phyloP scores from a whole-genome alignment of 2,329 filamentous ascomycete genomes.

The Neofusicoccum laricinum region DNA sequence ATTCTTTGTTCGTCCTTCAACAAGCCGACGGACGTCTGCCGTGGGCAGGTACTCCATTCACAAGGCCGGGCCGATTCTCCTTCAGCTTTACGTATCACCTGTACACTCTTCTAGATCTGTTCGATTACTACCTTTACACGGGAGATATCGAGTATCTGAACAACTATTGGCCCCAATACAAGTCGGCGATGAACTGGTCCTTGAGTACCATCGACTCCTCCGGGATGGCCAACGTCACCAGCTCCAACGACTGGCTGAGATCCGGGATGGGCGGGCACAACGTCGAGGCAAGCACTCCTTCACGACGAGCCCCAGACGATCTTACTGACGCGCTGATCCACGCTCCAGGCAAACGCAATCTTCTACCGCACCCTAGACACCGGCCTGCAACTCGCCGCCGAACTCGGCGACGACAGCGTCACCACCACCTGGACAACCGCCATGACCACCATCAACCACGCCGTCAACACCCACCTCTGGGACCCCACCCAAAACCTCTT shows the following conservation, averaged over 20 bases:
- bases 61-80: neutral
- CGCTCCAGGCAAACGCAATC: slow-evolving; percentile 15
- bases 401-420: slow-evolving; percentile 8
- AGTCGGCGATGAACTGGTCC: slow-evolving; percentile 43
- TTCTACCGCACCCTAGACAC: slow-evolving; percentile 42
- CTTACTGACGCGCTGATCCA: neutral
- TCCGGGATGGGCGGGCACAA: neutral
- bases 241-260: slow-evolving; percentile 43
- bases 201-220: slow-evolving; percentile 41
- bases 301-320: neutral
- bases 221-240: slow-evolving; percentile 46
- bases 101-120: slow-evolving; percentile 45
- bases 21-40: slow-evolving; percentile 27
- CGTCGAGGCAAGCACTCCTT: neutral
- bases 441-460: slow-evolving; percentile 20
- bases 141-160: slow-evolving; percentile 39
- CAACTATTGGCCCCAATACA: slow-evolving; percentile 42
- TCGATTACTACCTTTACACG: slow-evolving; percentile 40
- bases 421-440: slow-evolving; percentile 23
- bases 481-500: slow-evolving; percentile 31
- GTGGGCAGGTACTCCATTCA: slow-evolving; percentile 47
- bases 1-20: neutral
- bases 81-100: slow-evolving; percentile 49
- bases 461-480: slow-evolving; percentile 27
- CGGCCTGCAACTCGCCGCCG: slow-evolving; percentile 8